phyloP scores from a whole-genome alignment of 2,329 filamentous ascomycete species.

The Arthrobotrys pseudoclavata region DNA sequence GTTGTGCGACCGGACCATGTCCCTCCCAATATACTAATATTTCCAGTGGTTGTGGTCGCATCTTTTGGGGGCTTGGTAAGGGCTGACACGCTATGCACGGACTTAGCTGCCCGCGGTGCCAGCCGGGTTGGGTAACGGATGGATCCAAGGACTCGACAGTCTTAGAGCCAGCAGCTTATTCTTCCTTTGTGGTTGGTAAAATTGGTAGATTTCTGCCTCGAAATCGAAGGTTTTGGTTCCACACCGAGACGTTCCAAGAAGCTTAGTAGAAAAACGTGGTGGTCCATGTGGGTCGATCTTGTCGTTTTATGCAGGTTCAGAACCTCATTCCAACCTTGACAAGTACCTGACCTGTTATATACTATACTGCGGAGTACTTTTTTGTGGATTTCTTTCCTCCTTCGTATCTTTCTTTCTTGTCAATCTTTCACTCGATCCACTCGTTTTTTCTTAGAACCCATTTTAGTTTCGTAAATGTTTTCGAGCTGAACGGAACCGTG shows the following conservation, averaged over 20 bases:
- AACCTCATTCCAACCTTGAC: slow-evolving; percentile 34
- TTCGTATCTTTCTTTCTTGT: slow-evolving; percentile 23
- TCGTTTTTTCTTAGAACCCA: slow-evolving; percentile 31
- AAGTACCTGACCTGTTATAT: slow-evolving; percentile 57
- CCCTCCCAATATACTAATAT: slow-evolving; percentile 25
- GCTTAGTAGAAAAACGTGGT: slow-evolving; percentile 57
- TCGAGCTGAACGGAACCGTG: slow-evolving; percentile 53
- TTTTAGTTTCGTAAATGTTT: slow-evolving; percentile 50
- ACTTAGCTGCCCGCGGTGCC: slow-evolving; percentile 43
- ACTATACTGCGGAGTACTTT: slow-evolving; percentile 52
- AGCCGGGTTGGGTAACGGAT: slow-evolving; percentile 48
- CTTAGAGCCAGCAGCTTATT: slow-evolving; percentile 41
- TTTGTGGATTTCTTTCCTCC: slow-evolving; percentile 46
- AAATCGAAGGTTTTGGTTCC: slow-evolving; percentile 38
- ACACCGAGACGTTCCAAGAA: slow-evolving; percentile 56
- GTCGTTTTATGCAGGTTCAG: slow-evolving; percentile 52
- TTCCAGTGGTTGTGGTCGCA: slow-evolving; percentile 34
- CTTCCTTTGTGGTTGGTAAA: slow-evolving; percentile 45
- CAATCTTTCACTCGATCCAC: slow-evolving; percentile 48
- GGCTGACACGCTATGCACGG: slow-evolving; percentile 60
- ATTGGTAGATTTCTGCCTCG: slow-evolving; percentile 42
- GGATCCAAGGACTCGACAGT: slow-evolving; percentile 59
- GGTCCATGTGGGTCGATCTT: slow-evolving; percentile 56
- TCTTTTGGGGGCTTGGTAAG: slow-evolving; percentile 55
- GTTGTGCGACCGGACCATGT: slow-evolving; percentile 42